Conservation (phyloP, 805 yeast genomes). For the Cyberlindnera suaveolens region DNA sequence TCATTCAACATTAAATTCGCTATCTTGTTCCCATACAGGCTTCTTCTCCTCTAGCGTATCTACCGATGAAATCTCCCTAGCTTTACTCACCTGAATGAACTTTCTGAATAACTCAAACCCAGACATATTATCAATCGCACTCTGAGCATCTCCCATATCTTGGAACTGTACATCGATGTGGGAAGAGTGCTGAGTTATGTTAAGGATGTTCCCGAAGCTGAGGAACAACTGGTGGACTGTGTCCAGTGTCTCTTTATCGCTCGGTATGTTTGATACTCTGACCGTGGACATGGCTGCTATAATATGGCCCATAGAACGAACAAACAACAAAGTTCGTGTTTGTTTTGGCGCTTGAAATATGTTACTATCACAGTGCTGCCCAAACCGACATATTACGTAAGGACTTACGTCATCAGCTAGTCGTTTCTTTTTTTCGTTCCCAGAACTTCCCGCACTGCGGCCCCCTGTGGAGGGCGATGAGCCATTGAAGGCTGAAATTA, state of each 20-base stretch:
- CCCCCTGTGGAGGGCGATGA: no score
- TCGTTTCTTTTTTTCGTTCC: background rate
- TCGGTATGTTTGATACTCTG: conserved; percentile 18
- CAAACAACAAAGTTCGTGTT: background rate
- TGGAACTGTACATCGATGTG: conserved; percentile 20
- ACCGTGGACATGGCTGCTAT: conserved; percentile 9
- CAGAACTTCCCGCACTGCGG: no score
- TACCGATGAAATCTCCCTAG: conserved; percentile 5
- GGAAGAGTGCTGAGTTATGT: background rate
- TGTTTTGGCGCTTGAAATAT: background rate
- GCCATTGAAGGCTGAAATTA: no score
- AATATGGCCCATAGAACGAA: background rate
- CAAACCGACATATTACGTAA: background rate
- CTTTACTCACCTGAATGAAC: conserved; percentile 17
- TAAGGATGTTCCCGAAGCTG: conserved; percentile 20
- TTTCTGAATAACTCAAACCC: conserved; percentile 15
- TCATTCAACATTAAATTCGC: no score
- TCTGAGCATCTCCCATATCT: conserved; percentile 19
- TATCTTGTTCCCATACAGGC: conserved; percentile 12
- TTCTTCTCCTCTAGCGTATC: conserved; percentile 5
- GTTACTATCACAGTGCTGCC: no score
- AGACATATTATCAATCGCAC: conserved; percentile 21
- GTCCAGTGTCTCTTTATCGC: conserved; percentile 4
- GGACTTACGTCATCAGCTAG: background rate
- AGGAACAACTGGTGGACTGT: conserved; percentile 12